Evolutionary conservation across 208 protist genomes (phyloP), one percentile per base, ranked within the genome.

Genomic region (Leishmania lainsoni): DNA sequence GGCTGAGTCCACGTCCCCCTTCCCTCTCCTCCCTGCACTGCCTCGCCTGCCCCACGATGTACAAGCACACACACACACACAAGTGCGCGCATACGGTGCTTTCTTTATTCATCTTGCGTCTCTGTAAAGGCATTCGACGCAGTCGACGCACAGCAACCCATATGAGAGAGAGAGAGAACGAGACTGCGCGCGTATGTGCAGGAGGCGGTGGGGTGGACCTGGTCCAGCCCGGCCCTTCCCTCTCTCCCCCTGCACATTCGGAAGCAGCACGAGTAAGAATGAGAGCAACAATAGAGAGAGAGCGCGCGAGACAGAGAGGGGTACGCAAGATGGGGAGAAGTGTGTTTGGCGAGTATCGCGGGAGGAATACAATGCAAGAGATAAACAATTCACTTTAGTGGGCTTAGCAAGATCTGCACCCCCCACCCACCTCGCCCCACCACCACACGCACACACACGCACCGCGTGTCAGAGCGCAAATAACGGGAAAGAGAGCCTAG

Each of bases 221-320:
- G 20, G 29, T 68, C 61, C 12, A 63, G 61, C 61, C 61, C 0
- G 9, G 58, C 29, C 58, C 26, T 32, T 12, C 20, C 26, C 29
- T 22, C 58, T n/a, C 58, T 26, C 58, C 58, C 5, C 26, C 58
- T 63, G 26, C 58, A 16, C 26, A 63, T 63, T 29, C 58, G 26
- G 29, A 22, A 63, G 58, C 26, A 9, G 26, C 58, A 63, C 58
- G 58, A 63, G 58, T n/a, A 63, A 63, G 58, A 22, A 63, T 17
- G 48, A 51, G 20, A 56, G 69, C 61, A 58, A 85, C 75, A 87
- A 4, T 79, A 84, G 35, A 54, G 39, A 74, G 35, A 81, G 84
- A 79, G 52, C 58, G 73, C n/a, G n/a, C n/a, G n/a, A n/a, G n/a
- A n/a, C n/a, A 74, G 39, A 74, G 66, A 80, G 32, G 74, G 35